Base-by-base conservation (phyloP, 805 yeast species). In the Pichia insulana region DNA sequence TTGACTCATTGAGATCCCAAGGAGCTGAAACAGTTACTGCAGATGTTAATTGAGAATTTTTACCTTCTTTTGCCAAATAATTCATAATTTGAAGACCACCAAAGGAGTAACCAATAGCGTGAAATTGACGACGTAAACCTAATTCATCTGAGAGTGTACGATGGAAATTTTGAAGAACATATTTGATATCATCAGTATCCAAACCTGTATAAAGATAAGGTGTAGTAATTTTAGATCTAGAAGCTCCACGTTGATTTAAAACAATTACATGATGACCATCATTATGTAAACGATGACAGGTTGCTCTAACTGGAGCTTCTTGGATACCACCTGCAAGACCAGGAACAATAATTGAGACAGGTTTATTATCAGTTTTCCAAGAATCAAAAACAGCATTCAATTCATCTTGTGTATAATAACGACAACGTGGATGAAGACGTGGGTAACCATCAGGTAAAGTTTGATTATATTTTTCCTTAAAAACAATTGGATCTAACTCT, bases 321-420 rank as follows among this genome's bases (percentile, higher is more conserved):
- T 79, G 83, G 13, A 86, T 78, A 1, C 94, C 94, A 45, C 92
- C 90, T 22, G 84, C 81, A 31, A 83, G 65, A 2, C 92, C 94
- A 54, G 83, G 90, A 38, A 73, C 61, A 8, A 81, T 74, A 27
- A 83, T 64, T 17, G 78, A 67, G 37, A 83, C 64, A 4, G 89
- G 89, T 46, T 67, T 69, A 9, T 65, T 57, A 43, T 69, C 69
- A 2, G 55, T 50, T 4, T 27, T 45, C 64, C 65, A 59, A 8
- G 55, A 54, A 3, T 55, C 51, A 32, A 66, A 53, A 3, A 70
- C 40, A 4, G 50, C 50, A 15, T 20, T n/a, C 26, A 74, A 62
- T 48, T 74, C 76, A 1, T 59, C 57, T 1, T 70, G 70, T 20
- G 73, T 65, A 45, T 78, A 59, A 55, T 73, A 83, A 56, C 83